Percentiles rank a stretch among this genome's conserved stretches.
Conservation (phyloP, 1,139 yeast species). For the Taphrina sp. region DNA sequence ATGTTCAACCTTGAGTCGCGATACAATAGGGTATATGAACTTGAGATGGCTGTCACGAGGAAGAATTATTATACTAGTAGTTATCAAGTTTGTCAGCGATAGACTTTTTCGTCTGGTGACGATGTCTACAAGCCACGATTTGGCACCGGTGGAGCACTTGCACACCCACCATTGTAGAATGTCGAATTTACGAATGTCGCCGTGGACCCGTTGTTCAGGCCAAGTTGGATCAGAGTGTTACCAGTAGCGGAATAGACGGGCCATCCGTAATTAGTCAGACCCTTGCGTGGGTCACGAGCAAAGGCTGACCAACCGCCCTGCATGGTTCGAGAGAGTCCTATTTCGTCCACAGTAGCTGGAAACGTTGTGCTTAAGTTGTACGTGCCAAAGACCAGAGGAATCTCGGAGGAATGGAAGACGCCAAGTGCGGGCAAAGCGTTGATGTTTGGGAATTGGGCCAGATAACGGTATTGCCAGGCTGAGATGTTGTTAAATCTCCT, state of each 20-base stretch:
- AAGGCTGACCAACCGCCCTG: constrained; percentile 15
- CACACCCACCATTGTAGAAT: background rate
- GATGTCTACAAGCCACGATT: no score
- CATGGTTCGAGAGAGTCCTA: constrained; percentile 1
- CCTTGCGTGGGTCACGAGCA: constrained; percentile 10
- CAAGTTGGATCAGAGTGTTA: constrained; percentile 13
- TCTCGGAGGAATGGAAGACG: constrained; percentile 15
- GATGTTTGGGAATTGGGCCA: constrained; percentile 4
- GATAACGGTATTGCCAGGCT: constrained; percentile 19
- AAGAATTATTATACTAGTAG: no score
- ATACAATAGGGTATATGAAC: no score
- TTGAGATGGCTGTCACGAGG: no score
- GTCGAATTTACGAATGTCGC: no score
- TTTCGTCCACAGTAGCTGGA: background rate
- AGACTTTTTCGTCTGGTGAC: no score
- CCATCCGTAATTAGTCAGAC: constrained; percentile 21
- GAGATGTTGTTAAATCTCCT: no score
- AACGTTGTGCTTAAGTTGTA: background rate
- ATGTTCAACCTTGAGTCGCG: no score
- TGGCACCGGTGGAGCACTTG: no score
- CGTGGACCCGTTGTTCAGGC: constrained; percentile 4
- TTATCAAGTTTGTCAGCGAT: no score
- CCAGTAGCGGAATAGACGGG: constrained; percentile 20
- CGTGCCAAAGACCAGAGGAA: constrained; percentile 14
- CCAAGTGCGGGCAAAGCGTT: background rate